phyloP scores from a whole-genome alignment of 2,329 filamentous ascomycete species.

The Beauveria medogensis region DNA sequence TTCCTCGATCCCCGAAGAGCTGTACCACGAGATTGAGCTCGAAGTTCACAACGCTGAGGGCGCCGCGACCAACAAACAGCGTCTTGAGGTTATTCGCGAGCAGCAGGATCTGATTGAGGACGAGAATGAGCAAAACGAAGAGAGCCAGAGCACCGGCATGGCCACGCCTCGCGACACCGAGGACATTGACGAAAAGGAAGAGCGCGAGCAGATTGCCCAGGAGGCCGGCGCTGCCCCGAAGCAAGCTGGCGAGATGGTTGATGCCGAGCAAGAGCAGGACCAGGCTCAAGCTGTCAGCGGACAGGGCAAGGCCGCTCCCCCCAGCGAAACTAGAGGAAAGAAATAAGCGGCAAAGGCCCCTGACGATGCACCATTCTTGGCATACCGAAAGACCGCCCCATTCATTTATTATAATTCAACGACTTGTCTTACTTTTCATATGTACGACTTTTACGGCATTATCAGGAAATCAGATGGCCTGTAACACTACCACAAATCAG shows the following conservation, averaged over 20 bases:
- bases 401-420: slow-evolving; percentile 12
- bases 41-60: slow-evolving; percentile 96
- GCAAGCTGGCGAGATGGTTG: slow-evolving; percentile 45
- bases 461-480: slow-evolving; percentile 7
- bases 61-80: slow-evolving; percentile 96
- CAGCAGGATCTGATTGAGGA: slow-evolving; percentile 97
- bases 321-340: slow-evolving; percentile 9
- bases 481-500: slow-evolving; percentile 11
- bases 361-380: neutral
- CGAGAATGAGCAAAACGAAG: slow-evolving; percentile 85
- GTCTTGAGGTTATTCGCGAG: slow-evolving; percentile 95
- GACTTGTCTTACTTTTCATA: slow-evolving; percentile 13
- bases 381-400: neutral
- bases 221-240: slow-evolving; percentile 38
- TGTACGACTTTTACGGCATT: slow-evolving; percentile 13
- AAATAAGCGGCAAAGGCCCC: slow-evolving; percentile 1
- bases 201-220: slow-evolving; percentile 48
- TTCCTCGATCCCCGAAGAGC: slow-evolving; percentile 90
- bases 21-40: slow-evolving; percentile 99
- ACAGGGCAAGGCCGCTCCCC: neutral
- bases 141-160: slow-evolving; percentile 66
- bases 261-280: slow-evolving; percentile 33
- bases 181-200: slow-evolving; percentile 91
- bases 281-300: neutral
- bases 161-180: slow-evolving; percentile 76